Percentiles rank a stretch among this genome's conserved stretches.
These are phyloP conservation scores for Cryptococcus maquisensis DNA, from an alignment of 1,284 basidiomycete species.

Conservation along the genomic window DNA sequence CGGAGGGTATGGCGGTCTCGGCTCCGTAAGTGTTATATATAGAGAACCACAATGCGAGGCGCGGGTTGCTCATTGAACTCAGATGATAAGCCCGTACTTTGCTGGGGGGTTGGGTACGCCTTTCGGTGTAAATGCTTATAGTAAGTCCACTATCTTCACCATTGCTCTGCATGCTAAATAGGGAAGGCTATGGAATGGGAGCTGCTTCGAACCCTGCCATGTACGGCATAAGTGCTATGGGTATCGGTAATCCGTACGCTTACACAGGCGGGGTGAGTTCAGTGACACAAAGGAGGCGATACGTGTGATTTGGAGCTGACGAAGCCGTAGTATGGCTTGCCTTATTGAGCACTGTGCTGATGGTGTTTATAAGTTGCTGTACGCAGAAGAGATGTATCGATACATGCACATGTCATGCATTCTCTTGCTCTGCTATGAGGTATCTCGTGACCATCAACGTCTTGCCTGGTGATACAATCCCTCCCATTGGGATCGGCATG, in stretches of 20 bases:
- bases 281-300: constrained; percentile 3
- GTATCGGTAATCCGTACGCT: constrained; percentile 26
- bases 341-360: background rate
- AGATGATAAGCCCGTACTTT: constrained; percentile 34
- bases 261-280: constrained; percentile 34
- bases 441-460: constrained; percentile 34
- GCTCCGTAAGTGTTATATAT: too few species aligned
- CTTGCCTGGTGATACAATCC: background rate
- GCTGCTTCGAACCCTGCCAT: constrained; percentile 26
- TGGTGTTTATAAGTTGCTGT: background rate
- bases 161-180: background rate
- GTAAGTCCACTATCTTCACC: constrained; percentile 9
- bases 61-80: background rate
- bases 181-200: constrained; percentile 22
- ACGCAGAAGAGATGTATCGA: background rate
- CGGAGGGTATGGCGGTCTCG: background rate
- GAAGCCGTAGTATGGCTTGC: background rate
- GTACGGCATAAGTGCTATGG: constrained; percentile 33
- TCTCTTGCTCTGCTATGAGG: constrained; percentile 24
- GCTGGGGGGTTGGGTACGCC: constrained; percentile 36
- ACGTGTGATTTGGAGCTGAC: constrained; percentile 6
- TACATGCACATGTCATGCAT: background rate
- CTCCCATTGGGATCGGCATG: constrained; percentile 4
- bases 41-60: background rate
- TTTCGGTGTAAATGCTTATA: constrained; percentile 29